Base-by-base conservation (phyloP, 2,329 filamentous ascomycete species). In the Seiridium unicorne region DNA sequence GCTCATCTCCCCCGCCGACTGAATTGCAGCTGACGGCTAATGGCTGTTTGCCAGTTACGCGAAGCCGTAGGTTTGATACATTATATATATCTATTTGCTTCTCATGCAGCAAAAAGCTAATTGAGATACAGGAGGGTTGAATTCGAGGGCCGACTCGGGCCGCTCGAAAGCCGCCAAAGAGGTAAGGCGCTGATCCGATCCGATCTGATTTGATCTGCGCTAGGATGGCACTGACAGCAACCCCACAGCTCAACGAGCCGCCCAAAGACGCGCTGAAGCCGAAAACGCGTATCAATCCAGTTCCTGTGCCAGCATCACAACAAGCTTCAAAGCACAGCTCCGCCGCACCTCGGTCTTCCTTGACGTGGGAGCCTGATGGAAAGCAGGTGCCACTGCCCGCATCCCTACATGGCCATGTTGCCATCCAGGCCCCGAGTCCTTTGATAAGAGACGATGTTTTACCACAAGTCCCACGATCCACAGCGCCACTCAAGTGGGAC, bases 401-500 rank as follows among this genome's bases (percentile, higher is more conserved):
- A 38, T 26, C 35, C 32, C 10, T n/a, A 5, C 46, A 26, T 36
- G 34, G 18, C 38, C 40, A n/a, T 35, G 31, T 26, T 11, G 34
- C 49, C 13, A 38, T 47, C 44, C 54, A 62, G 51, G 55, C 55
- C 42, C 58, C 61, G 10, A 63, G 51, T 57, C 62, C 60, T 31
- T 58, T 58, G 48, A 60, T 51, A 48, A 60, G 59, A 60, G 58
- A 67, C 36, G 58, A 69, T 65, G 66, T 40, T 32, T 49, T 58
- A 35, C 32, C 59, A 13, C 64, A 51, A 51, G 18, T 57, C 31
- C 61, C 58, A 48, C 36, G 61, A 44, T 55, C 58, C 32, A 32
- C 34, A 8, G 35, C 36, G 18, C 55, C 57, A 8, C 56, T 51
- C 44, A 79, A 72, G 56, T 81, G 78, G 73, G 75, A 80, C 7